Conservation (phyloP, 2,329 filamentous ascomycete genomes). For the Colletotrichum lindemuthianum region DNA sequence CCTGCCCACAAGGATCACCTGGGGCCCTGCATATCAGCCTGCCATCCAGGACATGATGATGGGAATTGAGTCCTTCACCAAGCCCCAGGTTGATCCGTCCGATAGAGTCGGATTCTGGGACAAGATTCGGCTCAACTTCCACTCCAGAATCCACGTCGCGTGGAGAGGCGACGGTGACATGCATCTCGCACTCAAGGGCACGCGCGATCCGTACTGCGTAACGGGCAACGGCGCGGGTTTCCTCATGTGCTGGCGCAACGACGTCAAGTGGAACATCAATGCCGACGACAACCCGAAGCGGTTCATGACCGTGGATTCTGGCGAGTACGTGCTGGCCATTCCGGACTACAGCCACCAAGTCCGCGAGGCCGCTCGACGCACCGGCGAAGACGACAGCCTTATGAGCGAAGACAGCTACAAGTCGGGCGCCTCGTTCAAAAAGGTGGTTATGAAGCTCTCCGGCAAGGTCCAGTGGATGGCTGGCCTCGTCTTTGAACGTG, state of each 20-base stretch:
- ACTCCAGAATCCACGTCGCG: slow-evolving; percentile 86
- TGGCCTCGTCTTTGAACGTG: slow-evolving; percentile 91
- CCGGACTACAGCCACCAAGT: slow-evolving; percentile 93
- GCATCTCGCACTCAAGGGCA: slow-evolving; percentile 89
- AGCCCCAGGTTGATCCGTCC: slow-evolving; percentile 91
- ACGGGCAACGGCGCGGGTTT: slow-evolving; percentile 95
- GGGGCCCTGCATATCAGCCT: slow-evolving; percentile 97
- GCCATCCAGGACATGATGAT: slow-evolving; percentile 99
- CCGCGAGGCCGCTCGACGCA: slow-evolving; percentile 66
- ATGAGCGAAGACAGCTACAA: slow-evolving; percentile 72
- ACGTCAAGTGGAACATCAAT: slow-evolving; percentile 88
- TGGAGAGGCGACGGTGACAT: slow-evolving; percentile 98
- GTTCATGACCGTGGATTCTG: slow-evolving; percentile 96
- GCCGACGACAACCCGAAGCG: slow-evolving; percentile 87
- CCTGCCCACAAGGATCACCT: slow-evolving; percentile 91
- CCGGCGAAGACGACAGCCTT: slow-evolving; percentile 67
- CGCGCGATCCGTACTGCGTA: slow-evolving; percentile 91
- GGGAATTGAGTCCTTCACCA: slow-evolving; percentile 96
- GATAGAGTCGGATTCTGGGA: slow-evolving; percentile 98
- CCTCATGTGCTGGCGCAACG: slow-evolving; percentile 97
- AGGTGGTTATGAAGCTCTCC: slow-evolving; percentile 98
- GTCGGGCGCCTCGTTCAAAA: slow-evolving; percentile 89
- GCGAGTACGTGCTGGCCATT: slow-evolving; percentile 92
- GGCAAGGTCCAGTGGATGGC: slow-evolving; percentile 94
- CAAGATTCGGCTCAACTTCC: slow-evolving; percentile 93